Evolutionary conservation across 2,329 filamentous ascomycete species (phyloP).

Genomic region (Aspergillus cejpii): DNA sequence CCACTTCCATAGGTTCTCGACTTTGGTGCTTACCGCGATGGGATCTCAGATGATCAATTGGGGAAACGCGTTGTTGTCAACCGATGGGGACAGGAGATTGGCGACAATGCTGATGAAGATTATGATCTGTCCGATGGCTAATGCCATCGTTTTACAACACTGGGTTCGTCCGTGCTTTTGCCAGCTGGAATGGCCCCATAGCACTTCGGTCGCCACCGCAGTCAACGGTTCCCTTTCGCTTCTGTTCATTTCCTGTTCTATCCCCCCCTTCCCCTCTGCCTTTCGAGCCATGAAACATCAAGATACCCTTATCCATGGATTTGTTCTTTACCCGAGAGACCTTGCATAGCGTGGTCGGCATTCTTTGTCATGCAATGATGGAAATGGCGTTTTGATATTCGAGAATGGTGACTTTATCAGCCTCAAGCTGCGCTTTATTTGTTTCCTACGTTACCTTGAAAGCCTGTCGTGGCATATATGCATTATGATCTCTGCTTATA

Average conservation of each 20-base stretch:
- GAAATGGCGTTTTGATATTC: constrained; percentile 30
- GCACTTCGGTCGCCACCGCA: neutral
- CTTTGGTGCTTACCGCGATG: constrained; percentile 89
- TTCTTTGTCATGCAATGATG: constrained; percentile 30
- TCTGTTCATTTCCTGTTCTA: constrained; percentile 1
- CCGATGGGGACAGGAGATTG: constrained; percentile 35
- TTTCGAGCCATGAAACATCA: constrained; percentile 20
- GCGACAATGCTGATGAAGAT: constrained; percentile 29
- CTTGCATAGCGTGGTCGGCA: constrained; percentile 40
- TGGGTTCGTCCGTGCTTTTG: neutral
- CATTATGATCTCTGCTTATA: neutral
- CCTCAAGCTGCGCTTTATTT: constrained; percentile 7
- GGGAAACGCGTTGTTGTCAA: constrained; percentile 63
- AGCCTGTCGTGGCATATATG: neutral
- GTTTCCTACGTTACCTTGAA: constrained; percentile 3
- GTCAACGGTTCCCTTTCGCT: constrained; percentile 1
- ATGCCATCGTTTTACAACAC: constrained; percentile 10
- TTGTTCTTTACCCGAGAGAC: constrained; percentile 22
- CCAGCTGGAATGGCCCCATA: constrained; percentile 2
- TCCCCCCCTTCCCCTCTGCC: constrained; percentile 8
- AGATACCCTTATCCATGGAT: constrained; percentile 36
- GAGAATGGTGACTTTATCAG: constrained; percentile 14
- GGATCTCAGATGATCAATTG: constrained; percentile 66
- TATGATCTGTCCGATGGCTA: constrained; percentile 26
- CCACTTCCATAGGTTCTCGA: constrained; percentile 75